Evolutionary conservation across 2,329 filamentous ascomycete genomes (phyloP), one percentile per base, ranked within the genome.

Genomic region (Elsinoe batatas): DNA sequence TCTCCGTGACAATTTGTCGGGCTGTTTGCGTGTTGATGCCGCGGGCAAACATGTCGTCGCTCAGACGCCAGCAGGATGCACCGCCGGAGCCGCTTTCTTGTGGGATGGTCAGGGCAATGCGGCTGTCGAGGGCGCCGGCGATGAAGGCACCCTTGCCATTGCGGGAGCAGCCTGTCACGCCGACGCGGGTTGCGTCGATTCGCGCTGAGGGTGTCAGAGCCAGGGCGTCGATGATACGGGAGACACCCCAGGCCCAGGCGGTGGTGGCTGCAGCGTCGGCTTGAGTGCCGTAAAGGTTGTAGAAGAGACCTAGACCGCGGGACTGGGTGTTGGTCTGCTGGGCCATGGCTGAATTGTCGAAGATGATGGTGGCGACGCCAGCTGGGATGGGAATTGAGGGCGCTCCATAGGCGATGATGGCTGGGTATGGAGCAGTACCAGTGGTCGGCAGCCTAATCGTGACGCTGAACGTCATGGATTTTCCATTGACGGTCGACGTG

Each of bases 121-220:
- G 79, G 54, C 72, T 64, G 58, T 80, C 79, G 18, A 83, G 71
- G 2, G 81, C 80, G 13, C 79, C 80, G 3, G 76, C 78, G n/a
- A 83, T 71, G 59, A 84, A 76, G 30, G 81, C 80, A 11, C 81
- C 81, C 69, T 84, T 84, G 56, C 80, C 81, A 67, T 83, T 82
- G 38, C 81, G 77, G 54, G 79, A 83, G 72, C 81, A 84, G 4
- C 81, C 81, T 12, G 80, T 83, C 1, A 83, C 79, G 47, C 78
- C 81, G 11, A 71, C 55, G 20, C 64, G 64, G 58, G 64, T 65
- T 20, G 68, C 60, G 57, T 71, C 64, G 64, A 84, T 81, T 10
- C 65, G 65, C 11, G 64, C 62, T 37, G 71, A 71, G 1, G 74
- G 71, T 18, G 72, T 74, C 7, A 61, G 65, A 70, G 82, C 79